A percentile compares a stretch with the other conserved stretches of the same genome.
Conservation (phyloP, 345 rosid genomes). For the Boechera retrofracta region DNA sequence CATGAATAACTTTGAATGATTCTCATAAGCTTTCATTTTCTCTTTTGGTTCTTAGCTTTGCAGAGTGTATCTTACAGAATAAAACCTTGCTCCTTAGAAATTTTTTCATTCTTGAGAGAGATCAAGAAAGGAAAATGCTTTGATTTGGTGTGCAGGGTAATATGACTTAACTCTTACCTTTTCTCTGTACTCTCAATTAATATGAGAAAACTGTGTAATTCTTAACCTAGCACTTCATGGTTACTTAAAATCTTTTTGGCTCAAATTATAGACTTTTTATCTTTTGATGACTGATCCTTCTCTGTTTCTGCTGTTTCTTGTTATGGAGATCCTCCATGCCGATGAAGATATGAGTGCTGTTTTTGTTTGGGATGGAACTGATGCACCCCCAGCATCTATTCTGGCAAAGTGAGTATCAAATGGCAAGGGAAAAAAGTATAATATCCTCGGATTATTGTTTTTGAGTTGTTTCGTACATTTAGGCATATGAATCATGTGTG, state of each 20-base stretch:
- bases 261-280: neutral
- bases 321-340: slow-evolving; percentile 64
- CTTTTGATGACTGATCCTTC: slow-evolving; percentile 10
- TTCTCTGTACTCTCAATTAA: neutral
- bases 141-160: slow-evolving; percentile 67
- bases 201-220: neutral
- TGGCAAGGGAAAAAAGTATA: neutral
- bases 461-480: neutral
- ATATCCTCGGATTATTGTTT: neutral
- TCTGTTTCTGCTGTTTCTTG: slow-evolving; percentile 28
- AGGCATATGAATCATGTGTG: slow-evolving; percentile 7
- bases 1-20: neutral
- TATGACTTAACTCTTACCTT: slow-evolving; percentile 8
- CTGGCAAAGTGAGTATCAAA: slow-evolving; percentile 54
- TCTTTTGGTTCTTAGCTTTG: slow-evolving; percentile 27
- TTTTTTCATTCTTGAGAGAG: slow-evolving; percentile 58
- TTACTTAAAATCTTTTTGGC: neutral
- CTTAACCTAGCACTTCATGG: neutral
- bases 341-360: slow-evolving; percentile 48
- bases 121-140: slow-evolving; percentile 55
- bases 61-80: slow-evolving; percentile 10
- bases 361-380: slow-evolving; percentile 91
- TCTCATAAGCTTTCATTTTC: slow-evolving; percentile 20
- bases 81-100: neutral
- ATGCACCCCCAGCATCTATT: slow-evolving; percentile 60